These are phyloP conservation scores for Solanum neorickii DNA, from an alignment of 257 asterid genomes.

Conservation along the genomic window DNA sequence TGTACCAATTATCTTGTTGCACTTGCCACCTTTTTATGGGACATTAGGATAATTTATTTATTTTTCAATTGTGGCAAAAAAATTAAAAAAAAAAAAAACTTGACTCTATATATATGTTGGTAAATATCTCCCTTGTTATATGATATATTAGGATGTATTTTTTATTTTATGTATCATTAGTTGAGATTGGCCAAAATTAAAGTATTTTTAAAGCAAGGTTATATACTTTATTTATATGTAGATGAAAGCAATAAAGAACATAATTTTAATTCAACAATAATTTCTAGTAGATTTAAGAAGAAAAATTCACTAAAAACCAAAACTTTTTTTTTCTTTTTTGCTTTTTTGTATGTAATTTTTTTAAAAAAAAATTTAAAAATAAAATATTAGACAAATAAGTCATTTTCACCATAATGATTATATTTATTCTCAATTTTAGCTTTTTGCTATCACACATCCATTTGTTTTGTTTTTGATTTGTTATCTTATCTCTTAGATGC, in stretches of 20 bases:
- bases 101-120: background rate
- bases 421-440: background rate
- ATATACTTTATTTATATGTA: background rate
- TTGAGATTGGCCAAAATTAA: background rate
- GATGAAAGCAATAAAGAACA: background rate
- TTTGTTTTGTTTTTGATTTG: background rate
- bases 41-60: background rate
- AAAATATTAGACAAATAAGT: background rate
- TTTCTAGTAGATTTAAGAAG: background rate
- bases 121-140: background rate
- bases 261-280: background rate
- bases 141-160: background rate
- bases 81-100: rapidly evolving
- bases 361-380: background rate
- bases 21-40: background rate
- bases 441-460: background rate
- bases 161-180: background rate
- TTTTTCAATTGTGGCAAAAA: too few species aligned
- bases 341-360: background rate
- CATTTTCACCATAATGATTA: background rate
- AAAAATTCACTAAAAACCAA: background rate
- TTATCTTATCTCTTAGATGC: background rate
- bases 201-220: background rate
- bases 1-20: background rate
- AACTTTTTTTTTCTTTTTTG: background rate